Evolutionary conservation across 2,329 filamentous ascomycete species (phyloP).

Genomic region (Epichloe sylvatica): DNA sequence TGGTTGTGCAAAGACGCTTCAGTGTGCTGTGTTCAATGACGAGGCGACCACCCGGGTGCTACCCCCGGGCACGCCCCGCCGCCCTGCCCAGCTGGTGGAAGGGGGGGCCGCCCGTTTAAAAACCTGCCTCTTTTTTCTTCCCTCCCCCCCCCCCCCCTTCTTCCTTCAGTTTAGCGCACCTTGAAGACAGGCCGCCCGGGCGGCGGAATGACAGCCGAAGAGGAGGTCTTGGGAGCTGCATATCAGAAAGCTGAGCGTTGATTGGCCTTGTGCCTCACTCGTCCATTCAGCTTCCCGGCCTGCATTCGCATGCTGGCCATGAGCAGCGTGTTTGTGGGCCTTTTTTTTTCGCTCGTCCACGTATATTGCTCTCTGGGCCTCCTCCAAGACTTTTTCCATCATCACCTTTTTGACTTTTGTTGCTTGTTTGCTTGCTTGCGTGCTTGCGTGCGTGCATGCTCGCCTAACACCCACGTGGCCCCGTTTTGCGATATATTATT

Average conservation of each 20-base stretch:
- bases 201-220: constrained; percentile 3
- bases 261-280: neutral
- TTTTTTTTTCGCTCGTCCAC: neutral
- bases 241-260: neutral
- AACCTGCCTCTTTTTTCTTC: no score
- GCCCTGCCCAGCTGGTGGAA: no score
- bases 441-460: neutral
- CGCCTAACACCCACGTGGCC: neutral
- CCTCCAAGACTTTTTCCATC: neutral
- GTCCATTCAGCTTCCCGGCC: neutral
- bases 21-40: no score
- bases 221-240: constrained; percentile 4
- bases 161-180: neutral
- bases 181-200: constrained; percentile 5
- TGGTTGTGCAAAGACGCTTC: no score
- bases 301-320: neutral
- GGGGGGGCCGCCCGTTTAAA: no score
- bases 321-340: no score
- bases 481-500: neutral
- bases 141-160: no score
- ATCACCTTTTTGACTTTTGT: neutral
- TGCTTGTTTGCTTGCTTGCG: neutral
- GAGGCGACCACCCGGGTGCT: no score
- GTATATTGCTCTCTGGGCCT: constrained; percentile 1
- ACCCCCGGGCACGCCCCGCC: no score